Base-by-base conservation (phyloP, 2,329 filamentous ascomycete genomes). In the Trichoderma gracile region DNA sequence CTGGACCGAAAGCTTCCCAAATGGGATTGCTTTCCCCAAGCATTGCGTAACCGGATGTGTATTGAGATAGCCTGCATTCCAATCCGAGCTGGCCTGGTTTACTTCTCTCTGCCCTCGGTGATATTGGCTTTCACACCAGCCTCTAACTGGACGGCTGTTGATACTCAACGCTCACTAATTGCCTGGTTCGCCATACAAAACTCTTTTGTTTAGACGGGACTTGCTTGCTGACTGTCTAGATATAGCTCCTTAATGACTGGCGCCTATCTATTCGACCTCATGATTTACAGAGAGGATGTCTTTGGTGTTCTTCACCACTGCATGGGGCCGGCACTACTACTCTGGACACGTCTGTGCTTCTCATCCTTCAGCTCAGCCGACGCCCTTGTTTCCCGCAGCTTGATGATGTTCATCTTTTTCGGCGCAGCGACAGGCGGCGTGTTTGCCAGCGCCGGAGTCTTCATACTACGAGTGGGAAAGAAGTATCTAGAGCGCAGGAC, bases 351-450 rank as follows among this genome's bases (percentile, higher is more conserved):
- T 8, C 12, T 46, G 15, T 59, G 56, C 23, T 59, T 59, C 42
- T 59, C 56, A 7, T 30, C 38, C 5, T 59, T 59, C 30, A 46
- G n/a, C 9, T 33, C 56, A 19, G 40, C 43, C 9, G 56, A 59
- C 23, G 56, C 56, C 17, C 19, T 59, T 25, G 56, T 59, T 17
- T 46, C 56, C 9, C 40, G 56, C 9, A 59, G 56, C 19, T 30
- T 59, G 15, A 59, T 59, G 56, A 59, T 59, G 56, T 59, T 59
- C n/a, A 40, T 59, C 15, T 59, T 59, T 6, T 59, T 59, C 14
- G 56, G 56, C 19, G 56, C 56, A 30, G 40, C 56, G 15, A 59
- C 56, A 10, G 56, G 56, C 9, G 56, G 56, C 3, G 43, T 46
- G 23, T 43, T 46, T 19, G 56, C 56, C 21, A 59, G 40, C 30